These are phyloP conservation scores for Daldinia bambusicola DNA, from an alignment of 495 filamentous ascomycete genomes.

Conservation along the genomic window DNA sequence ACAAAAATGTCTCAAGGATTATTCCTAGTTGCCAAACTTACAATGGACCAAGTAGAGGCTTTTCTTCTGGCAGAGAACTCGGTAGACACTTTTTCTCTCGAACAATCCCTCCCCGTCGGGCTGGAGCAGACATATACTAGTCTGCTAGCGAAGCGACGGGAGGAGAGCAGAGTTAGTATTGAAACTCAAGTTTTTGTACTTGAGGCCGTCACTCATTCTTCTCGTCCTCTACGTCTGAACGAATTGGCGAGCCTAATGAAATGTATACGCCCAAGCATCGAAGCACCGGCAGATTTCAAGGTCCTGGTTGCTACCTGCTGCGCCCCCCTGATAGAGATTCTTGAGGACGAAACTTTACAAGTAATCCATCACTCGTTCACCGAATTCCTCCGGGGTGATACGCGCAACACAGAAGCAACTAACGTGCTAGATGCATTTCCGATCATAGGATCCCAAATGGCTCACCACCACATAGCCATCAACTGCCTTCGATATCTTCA, in stretches of 20 bases:
- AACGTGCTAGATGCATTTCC: background rate
- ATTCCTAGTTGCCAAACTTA: background rate
- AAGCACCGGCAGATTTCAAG: background rate
- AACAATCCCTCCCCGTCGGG: background rate
- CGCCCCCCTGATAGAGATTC: background rate
- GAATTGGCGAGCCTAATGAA: background rate
- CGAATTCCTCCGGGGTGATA: background rate
- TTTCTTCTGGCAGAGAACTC: background rate
- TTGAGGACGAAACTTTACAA: background rate
- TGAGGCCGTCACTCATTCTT: slow-evolving; percentile 1
- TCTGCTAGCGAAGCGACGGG: background rate
- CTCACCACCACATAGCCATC: background rate
- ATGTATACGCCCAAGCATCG: background rate
- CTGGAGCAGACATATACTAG: background rate
- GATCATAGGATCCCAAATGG: background rate
- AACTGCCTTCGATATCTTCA: background rate
- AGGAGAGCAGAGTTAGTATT: background rate
- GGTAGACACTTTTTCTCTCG: background rate
- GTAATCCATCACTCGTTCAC: slow-evolving; percentile 1
- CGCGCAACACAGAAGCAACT: background rate
- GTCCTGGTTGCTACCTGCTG: background rate
- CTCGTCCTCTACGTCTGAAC: background rate
- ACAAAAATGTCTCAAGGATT: slow-evolving; percentile 1
- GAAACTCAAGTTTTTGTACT: background rate
- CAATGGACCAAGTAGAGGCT: slow-evolving; percentile 1